These are phyloP conservation scores for Jaltomata sinuosa DNA, from an alignment of 257 asterid genomes.

Conservation along the genomic window DNA sequence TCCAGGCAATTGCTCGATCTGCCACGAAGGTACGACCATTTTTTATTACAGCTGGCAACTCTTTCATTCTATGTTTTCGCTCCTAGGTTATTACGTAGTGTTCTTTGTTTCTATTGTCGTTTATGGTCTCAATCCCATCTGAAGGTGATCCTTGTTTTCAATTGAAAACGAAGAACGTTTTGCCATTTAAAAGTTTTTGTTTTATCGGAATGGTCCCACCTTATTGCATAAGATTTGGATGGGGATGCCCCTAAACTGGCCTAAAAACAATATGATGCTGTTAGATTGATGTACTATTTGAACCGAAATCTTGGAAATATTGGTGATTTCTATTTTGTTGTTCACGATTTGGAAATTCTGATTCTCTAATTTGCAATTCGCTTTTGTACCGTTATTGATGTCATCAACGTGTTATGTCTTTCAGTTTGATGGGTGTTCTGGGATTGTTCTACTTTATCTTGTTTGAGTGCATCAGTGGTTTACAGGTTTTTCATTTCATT, in stretches of 20 bases:
- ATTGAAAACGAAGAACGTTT: not conserved
- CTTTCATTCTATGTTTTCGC: not conserved
- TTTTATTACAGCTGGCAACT: not conserved
- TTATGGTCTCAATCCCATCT: not conserved
- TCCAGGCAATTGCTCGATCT: conserved; percentile 93
- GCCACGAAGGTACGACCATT: conserved; percentile 78
- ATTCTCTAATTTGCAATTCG: not conserved
- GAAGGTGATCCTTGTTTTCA: not conserved
- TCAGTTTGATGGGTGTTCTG: not conserved
- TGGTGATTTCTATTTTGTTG: not conserved
- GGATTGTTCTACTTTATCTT: not conserved
- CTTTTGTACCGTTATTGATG: not conserved
- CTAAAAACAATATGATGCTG: not conserved
- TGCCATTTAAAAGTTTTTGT: not conserved
- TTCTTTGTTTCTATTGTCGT: not conserved
- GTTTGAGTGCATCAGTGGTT: not conserved
- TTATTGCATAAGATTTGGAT: not conserved
- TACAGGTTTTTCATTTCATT: not conserved
- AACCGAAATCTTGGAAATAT: not conserved
- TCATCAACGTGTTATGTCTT: not conserved
- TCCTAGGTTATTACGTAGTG: not conserved
- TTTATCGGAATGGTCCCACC: not conserved
- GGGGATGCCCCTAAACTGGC: not conserved
- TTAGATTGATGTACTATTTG: not conserved
- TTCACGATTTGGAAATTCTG: not conserved